Base-by-base conservation (phyloP, 2,329 filamentous ascomycete genomes). In the Didymella pomorum region DNA sequence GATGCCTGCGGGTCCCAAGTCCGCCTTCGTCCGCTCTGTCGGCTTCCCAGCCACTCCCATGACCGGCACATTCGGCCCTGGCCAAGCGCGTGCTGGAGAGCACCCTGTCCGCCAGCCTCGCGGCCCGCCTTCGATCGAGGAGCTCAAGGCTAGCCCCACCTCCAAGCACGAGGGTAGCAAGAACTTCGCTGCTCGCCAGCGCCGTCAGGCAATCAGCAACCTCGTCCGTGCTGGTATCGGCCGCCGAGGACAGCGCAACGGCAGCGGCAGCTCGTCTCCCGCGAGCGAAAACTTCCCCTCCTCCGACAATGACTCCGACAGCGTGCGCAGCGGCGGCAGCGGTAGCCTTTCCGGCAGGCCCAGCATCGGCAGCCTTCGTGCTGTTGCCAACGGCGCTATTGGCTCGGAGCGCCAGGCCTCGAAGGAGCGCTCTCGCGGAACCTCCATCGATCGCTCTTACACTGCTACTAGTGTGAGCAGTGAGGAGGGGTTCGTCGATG, bases 151-250 rank as follows among this genome's bases (percentile, higher is more conserved):
- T 20, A 95, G 93, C 79, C 95, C 95, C 1, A 98, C 94, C 9
- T 89, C 92, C 66, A 97, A 93, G 80, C 87, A 94, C 64, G 94
- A 98, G 77, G 95, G 94, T 23, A 97, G 94, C 87, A 83, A 97
- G 86, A 99, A 99, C 82, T 99, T 99, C 79, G 90, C 91, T 11
- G 88, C 93, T 55, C 93, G 95, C 61, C 93, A 96, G 71, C 92
- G 95, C 60, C 92, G 94, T 64, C 93, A 91, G 69, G 95, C 95
- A 25, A 88, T 99, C 43, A 89, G 93, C 81, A 97, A 93, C 74
- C 86, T 99, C 48, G 91, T 97, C 61, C 91, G 91, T 65, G 94
- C 94, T 52, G 93, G 94, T 16, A 85, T 95, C 63, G 92, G 93
- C 72, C 91, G 95, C 59, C 92, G 94, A 56, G 85, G 81, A 60